These are phyloP conservation scores for Diaporthe ilicicola DNA, from an alignment of 2,329 filamentous ascomycete genomes.

Conservation along the genomic window DNA sequence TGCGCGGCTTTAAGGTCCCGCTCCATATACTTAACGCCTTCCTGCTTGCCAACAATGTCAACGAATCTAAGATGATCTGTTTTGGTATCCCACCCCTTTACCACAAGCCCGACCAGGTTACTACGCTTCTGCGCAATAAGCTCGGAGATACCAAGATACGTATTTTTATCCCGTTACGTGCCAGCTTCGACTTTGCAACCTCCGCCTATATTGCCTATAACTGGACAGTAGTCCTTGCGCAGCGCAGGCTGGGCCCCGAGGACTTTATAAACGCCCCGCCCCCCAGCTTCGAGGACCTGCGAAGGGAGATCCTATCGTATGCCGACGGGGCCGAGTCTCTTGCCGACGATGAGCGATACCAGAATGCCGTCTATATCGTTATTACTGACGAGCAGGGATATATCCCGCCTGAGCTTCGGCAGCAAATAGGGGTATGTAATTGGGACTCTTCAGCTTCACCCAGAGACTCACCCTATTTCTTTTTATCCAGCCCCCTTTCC, in stretches of 20 bases:
- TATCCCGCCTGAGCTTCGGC: background rate
- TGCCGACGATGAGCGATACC: background rate
- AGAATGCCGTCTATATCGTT: slow-evolving; percentile 21
- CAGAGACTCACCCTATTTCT: background rate
- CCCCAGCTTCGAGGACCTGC: background rate
- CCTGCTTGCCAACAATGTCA: slow-evolving; percentile 3
- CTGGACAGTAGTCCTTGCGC: slow-evolving; percentile 2
- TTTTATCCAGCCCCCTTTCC: background rate
- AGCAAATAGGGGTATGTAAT: background rate
- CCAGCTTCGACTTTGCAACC: background rate
- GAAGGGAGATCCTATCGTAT: slow-evolving; percentile 9
- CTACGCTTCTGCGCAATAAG: background rate
- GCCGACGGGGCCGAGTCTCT: background rate
- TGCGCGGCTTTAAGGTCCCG: slow-evolving; percentile 23
- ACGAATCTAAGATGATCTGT: slow-evolving; percentile 10
- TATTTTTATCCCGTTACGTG: slow-evolving; percentile 1
- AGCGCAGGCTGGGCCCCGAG: background rate
- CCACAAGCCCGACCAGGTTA: background rate
- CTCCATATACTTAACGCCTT: slow-evolving; percentile 14
- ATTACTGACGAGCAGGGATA: slow-evolving; percentile 6
- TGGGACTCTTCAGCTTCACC: background rate
- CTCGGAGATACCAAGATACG: slow-evolving; percentile 10
- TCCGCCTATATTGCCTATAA: slow-evolving; percentile 13
- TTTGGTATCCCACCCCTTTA: slow-evolving; percentile 8
- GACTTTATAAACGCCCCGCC: background rate